These are phyloP conservation scores for Naematelia aurantialba DNA, from an alignment of 768 basidiomycete genomes.

Conservation along the genomic window DNA sequence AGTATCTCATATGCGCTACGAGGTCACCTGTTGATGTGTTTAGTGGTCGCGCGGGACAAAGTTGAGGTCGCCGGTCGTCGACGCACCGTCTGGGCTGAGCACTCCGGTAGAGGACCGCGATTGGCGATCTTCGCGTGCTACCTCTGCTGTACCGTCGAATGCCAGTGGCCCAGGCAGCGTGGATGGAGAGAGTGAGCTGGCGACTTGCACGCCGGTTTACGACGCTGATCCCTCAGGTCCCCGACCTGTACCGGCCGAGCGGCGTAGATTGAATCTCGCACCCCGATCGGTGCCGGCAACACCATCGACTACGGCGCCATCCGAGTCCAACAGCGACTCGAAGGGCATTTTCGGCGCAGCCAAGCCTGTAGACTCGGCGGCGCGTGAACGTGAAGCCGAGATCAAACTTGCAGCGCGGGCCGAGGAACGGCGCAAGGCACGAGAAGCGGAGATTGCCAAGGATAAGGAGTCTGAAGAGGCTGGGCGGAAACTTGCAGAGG, in stretches of 20 bases:
- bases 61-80: slow-evolving; percentile 35
- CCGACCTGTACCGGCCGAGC: slow-evolving; percentile 67
- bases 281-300: slow-evolving; percentile 70
- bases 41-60: slow-evolving; percentile 50
- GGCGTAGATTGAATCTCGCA: slow-evolving; percentile 78
- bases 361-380: slow-evolving; percentile 78
- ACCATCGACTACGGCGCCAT: slow-evolving; percentile 58
- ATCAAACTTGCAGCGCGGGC: slow-evolving; percentile 41
- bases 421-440: slow-evolving; percentile 33
- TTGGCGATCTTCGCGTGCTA: slow-evolving; percentile 37
- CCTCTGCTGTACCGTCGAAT: slow-evolving; percentile 23
- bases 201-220: not conserved
- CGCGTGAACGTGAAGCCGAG: slow-evolving; percentile 57
- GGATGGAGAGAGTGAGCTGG: not conserved
- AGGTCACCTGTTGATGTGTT: slow-evolving; percentile 5
- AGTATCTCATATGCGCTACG: slow-evolving; percentile 9
- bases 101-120: slow-evolving; percentile 39
- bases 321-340: slow-evolving; percentile 55
- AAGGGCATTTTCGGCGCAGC: slow-evolving; percentile 86
- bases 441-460: slow-evolving; percentile 30
- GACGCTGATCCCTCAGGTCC: slow-evolving; percentile 58
- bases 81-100: slow-evolving; percentile 18
- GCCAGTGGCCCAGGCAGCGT: not conserved
- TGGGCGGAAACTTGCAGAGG: slow-evolving; percentile 26
- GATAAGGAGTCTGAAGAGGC: slow-evolving; percentile 36